phyloP scores from a whole-genome alignment of 768 basidiomycete species.

The Jaapia argillacea region DNA sequence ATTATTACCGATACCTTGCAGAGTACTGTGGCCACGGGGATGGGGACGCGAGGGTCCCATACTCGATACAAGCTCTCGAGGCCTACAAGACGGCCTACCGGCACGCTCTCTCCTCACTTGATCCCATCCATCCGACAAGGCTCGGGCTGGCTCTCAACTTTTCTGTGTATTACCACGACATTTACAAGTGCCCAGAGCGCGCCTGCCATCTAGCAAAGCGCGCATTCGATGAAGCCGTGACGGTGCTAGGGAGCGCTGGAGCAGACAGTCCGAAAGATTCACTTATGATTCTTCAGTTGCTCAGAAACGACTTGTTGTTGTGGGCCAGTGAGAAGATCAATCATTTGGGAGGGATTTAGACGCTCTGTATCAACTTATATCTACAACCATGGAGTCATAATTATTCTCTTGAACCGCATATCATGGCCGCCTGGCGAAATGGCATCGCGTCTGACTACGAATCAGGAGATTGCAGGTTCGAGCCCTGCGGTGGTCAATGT shows the following conservation, averaged over 20 bases:
- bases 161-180: conserved; percentile 99
- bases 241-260: conserved; percentile 95
- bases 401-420: neutral
- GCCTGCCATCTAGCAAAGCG: conserved; percentile 99
- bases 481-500: conserved; percentile 81
- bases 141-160: conserved; percentile 98
- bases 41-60: conserved; percentile 94
- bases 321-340: too few relatives aligned
- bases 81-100: conserved; percentile 98
- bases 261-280: conserved; percentile 99
- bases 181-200: conserved; percentile 96
- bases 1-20: conserved; percentile 98
- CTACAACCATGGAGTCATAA: neutral
- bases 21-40: conserved; percentile 98
- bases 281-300: conserved; percentile 92
- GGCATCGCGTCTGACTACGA: conserved; percentile 91
- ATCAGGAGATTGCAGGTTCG: conserved; percentile 95
- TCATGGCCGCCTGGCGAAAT: conserved; percentile 83
- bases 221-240: conserved; percentile 98
- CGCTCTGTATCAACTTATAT: neutral
- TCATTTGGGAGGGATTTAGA: too few relatives aligned
- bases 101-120: conserved; percentile 92
- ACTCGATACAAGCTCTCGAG: conserved; percentile 92
- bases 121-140: conserved; percentile 94
- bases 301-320: conserved; percentile 94